phyloP scores from a whole-genome alignment of 192 early-diverging fungal species.

The Glomus cerebriforme region DNA sequence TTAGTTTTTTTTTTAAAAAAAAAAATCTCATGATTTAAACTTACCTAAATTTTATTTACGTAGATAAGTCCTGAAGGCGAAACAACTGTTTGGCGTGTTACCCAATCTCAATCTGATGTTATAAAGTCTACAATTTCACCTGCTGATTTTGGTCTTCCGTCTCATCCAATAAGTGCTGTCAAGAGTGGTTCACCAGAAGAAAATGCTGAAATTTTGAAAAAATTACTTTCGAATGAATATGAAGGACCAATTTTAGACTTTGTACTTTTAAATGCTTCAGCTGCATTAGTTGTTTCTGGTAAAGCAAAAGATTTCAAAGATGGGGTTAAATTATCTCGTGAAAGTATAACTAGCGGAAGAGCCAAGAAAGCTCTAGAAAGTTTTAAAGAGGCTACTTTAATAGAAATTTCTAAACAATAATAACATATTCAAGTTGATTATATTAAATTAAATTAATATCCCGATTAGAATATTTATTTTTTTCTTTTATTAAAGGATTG shows the following conservation, averaged over 20 bases:
- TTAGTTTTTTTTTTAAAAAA: background rate
- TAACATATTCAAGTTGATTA: too few relatives aligned
- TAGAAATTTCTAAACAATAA: too few relatives aligned
- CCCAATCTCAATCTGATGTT: conserved; percentile 62
- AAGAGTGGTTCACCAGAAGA: conserved; percentile 65
- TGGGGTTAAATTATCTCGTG: conserved; percentile 74
- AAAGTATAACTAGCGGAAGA: conserved; percentile 71
- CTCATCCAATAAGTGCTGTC: conserved; percentile 73
- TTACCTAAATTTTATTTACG: background rate
- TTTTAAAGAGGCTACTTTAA: conserved; percentile 47
- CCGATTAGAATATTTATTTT: too few relatives aligned
- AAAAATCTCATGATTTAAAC: background rate
- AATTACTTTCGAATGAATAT: conserved; percentile 69
- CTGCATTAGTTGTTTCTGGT: conserved; percentile 80
- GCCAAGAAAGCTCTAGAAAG: conserved; percentile 64
- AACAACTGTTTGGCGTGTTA: conserved; percentile 82
- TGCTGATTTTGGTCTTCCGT: conserved; percentile 82
- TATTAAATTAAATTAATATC: too few relatives aligned
- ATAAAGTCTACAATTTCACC: conserved; percentile 70
- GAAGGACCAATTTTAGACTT: conserved; percentile 76
- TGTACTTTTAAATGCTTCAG: conserved; percentile 91
- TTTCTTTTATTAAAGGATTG: too few relatives aligned
- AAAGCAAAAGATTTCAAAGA: conserved; percentile 69
- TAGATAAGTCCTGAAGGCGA: conserved; percentile 81
- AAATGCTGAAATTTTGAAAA: conserved; percentile 74